Evolutionary conservation across 2,329 filamentous ascomycete genomes (phyloP), one percentile per base, ranked within the genome.

Genomic region (Penicillium italicum): DNA sequence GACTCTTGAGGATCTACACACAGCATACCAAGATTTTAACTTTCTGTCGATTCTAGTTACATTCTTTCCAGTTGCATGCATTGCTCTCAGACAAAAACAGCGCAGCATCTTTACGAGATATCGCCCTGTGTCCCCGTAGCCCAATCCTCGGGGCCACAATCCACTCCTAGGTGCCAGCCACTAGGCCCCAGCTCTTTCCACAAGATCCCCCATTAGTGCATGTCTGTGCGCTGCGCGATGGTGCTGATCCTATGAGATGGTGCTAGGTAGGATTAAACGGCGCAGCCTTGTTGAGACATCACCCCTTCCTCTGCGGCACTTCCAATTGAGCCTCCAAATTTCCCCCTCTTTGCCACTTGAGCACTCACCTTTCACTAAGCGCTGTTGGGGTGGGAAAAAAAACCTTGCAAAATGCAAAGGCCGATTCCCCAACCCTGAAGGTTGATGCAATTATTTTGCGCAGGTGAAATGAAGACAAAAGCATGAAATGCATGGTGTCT

Each of bases 181-280:
- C 51, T 50, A 45, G 41, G 53, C 62, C 61, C 61, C 62, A 55
- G 59, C 58, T 61, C 53, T 57, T 59, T 59, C 56, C 55, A 55
- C 48, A 50, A 51, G 48, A 56, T 52, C 57, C 53, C 46, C 53
- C 44, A 36, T 56, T 57, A 59, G 57, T 52, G 53, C 36, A 43
- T 42, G 58, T 63, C 63, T 65, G 63, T 66, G 63, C 62, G 55
- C 55, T 55, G 50, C 22, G 41, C 47, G 58, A 52, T 59, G 57
- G 50, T 61, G 57, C 53, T 57, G 59, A 65, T 65, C 62, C 61
- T 43, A 43, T 60, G 42, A 56, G 36, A 53, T 53, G 37, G 36
- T 51, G 37, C 44, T 9, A 55, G 54, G 46, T 53, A 54, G 42
- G 50, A 56, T 57, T 43, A 49, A 62, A 63, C 59, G 56, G 58